Conservation (phyloP, 1,284 basidiomycete species). For the Xerocomus nothofagi region DNA sequence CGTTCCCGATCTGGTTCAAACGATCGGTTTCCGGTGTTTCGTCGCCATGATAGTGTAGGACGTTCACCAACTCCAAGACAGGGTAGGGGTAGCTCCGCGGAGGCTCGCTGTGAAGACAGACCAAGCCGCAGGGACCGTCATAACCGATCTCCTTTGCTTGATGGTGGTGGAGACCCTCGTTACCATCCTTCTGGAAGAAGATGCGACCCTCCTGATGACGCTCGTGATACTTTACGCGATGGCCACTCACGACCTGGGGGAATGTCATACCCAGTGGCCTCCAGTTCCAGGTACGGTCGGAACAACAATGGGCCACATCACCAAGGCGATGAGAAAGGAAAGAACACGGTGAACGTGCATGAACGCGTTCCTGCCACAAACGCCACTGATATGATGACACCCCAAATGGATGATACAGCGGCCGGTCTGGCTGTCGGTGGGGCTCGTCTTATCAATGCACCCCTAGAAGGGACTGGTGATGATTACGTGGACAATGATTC, state of each 20-base stretch:
- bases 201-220: constrained; percentile 1
- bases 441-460: not conserved
- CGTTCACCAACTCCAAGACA: not conserved
- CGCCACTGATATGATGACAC: not conserved
- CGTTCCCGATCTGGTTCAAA: constrained; percentile 32
- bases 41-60: constrained; percentile 1
- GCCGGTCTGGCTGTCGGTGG: not conserved
- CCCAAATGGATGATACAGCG: constrained; percentile 2
- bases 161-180: too few relatives aligned
- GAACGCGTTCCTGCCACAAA: not conserved
- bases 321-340: constrained; percentile 23
- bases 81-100: constrained; percentile 9
- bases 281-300: not conserved
- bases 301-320: not conserved
- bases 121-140: constrained; percentile 2
- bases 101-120: not conserved
- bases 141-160: constrained; percentile 5
- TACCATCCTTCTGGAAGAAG: not conserved
- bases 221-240: constrained; percentile 8
- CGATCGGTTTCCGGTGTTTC: constrained; percentile 11
- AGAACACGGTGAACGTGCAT: constrained; percentile 1
- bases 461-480: not conserved
- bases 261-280: not conserved
- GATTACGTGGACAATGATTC: constrained; percentile 19
- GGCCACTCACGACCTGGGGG: not conserved